These are phyloP conservation scores for Leucosporidium yakuticum DNA, from an alignment of 768 basidiomycete genomes.

Conservation along the genomic window DNA sequence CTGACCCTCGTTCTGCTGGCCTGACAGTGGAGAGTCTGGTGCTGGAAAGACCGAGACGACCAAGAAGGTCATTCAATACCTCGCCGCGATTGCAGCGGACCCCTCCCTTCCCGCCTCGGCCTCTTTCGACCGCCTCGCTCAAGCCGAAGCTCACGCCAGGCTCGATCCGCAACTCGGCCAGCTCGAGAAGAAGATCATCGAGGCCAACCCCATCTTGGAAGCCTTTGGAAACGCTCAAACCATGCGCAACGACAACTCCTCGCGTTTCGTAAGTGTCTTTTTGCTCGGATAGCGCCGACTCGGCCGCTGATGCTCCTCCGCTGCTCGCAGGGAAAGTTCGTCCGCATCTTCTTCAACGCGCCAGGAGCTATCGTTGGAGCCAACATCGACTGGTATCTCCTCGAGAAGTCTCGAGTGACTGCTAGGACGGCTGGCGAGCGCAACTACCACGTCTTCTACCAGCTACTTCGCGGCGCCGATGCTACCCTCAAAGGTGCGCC, in stretches of 20 bases:
- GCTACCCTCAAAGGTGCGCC: neutral
- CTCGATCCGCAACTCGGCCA: slow-evolving; percentile 55
- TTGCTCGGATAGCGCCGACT: neutral
- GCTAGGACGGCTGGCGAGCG: slow-evolving; percentile 80
- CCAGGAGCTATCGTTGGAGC: slow-evolving; percentile 94
- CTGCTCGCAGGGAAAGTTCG: slow-evolving; percentile 72
- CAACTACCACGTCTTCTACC: slow-evolving; percentile 96
- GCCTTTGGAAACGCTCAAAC: slow-evolving; percentile 99
- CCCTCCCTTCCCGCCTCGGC: slow-evolving; percentile 50
- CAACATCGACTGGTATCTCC: slow-evolving; percentile 96
- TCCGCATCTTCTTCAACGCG: slow-evolving; percentile 86
- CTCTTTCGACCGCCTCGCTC: slow-evolving; percentile 53
- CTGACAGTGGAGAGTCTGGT: slow-evolving; percentile 86
- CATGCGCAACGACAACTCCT: slow-evolving; percentile 95
- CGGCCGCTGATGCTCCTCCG: neutral
- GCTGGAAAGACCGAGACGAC: slow-evolving; percentile 97
- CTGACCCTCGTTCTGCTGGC: neutral
- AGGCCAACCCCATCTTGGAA: slow-evolving; percentile 95
- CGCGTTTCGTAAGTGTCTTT: slow-evolving; percentile 60
- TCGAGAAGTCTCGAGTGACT: slow-evolving; percentile 95
- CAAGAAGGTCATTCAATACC: slow-evolving; percentile 98
- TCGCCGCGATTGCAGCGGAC: slow-evolving; percentile 88
- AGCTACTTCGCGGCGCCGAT: slow-evolving; percentile 72
- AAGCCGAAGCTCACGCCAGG: slow-evolving; percentile 12
- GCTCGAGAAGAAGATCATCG: slow-evolving; percentile 89